Conservation (phyloP, 129 eudicot genomes). For the Silybum marianum region DNA sequence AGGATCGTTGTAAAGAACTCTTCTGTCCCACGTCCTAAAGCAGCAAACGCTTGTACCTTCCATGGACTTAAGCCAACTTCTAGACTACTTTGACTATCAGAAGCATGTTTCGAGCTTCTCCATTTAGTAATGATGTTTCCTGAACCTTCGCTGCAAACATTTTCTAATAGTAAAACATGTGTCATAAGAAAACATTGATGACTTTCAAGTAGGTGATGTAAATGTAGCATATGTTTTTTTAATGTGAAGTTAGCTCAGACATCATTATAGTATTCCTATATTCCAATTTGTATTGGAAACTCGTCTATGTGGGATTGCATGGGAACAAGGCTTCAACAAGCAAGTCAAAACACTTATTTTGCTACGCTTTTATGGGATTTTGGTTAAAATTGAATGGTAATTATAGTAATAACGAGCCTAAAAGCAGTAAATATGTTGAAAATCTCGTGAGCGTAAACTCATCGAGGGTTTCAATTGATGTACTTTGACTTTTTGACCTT, state of each 20-base stretch:
- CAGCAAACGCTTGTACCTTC: conserved; percentile 74
- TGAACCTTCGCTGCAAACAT: conserved; percentile 55
- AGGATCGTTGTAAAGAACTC: conserved; percentile 57
- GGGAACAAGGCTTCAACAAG: neutral
- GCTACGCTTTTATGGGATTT: neutral
- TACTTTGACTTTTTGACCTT: neutral
- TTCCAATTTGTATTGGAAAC: neutral
- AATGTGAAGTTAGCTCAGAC: conserved; percentile 1
- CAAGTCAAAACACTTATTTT: conserved; percentile 3
- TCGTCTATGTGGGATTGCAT: conserved; percentile 18
- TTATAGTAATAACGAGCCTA: neutral
- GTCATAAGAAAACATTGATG: neutral
- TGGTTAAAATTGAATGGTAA: neutral
- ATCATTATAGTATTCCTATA: neutral
- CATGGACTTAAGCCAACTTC: conserved; percentile 75
- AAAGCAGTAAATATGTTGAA: conserved; percentile 3
- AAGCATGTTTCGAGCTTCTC: conserved; percentile 30
- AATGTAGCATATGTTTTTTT: neutral
- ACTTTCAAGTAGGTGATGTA: neutral
- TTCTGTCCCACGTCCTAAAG: conserved; percentile 67
- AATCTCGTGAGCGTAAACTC: conserved; percentile 8
- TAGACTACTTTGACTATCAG: conserved; percentile 48
- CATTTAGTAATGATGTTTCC: conserved; percentile 31
- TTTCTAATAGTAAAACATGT: neutral
- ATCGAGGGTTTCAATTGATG: neutral